Conservation (phyloP, 2,329 filamentous ascomycete genomes). For the Diaporthe helianthi region DNA sequence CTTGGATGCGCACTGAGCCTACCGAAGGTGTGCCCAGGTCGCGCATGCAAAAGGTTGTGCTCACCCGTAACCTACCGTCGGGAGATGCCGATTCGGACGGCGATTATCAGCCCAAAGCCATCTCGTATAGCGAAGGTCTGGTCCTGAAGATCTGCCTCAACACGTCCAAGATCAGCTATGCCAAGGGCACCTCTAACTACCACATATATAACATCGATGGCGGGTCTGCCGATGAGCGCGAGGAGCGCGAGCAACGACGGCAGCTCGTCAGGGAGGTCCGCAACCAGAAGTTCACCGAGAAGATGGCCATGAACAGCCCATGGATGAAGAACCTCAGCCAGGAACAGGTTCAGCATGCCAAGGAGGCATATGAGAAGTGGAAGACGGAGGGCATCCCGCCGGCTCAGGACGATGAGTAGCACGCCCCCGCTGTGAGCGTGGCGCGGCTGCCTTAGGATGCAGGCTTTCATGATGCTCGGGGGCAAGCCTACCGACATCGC, state of each 20-base stretch:
- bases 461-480: neutral
- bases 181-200: conserved; percentile 73
- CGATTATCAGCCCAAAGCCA: conserved; percentile 64
- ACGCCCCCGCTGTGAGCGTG: neutral
- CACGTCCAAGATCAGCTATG: conserved; percentile 81
- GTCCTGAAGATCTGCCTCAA: conserved; percentile 78
- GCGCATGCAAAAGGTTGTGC: conserved; percentile 71
- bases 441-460: neutral
- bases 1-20: conserved; percentile 85
- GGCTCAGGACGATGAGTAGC: conserved; percentile 20
- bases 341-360: conserved; percentile 76
- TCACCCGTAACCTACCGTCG: conserved; percentile 73
- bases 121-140: conserved; percentile 72
- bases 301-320: conserved; percentile 80
- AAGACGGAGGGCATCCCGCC: conserved; percentile 52
- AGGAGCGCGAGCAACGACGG: conserved; percentile 58
- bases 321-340: conserved; percentile 83
- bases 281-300: conserved; percentile 69
- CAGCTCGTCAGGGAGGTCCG: conserved; percentile 46
- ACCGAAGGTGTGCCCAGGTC: conserved; percentile 78
- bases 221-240: conserved; percentile 70
- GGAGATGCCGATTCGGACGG: conserved; percentile 69
- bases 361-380: conserved; percentile 68
- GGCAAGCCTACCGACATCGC: too few relatives aligned
- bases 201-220: conserved; percentile 75